Conservation (phyloP, 371 early-diverging fungal genomes). For the Batkoa obscura region DNA sequence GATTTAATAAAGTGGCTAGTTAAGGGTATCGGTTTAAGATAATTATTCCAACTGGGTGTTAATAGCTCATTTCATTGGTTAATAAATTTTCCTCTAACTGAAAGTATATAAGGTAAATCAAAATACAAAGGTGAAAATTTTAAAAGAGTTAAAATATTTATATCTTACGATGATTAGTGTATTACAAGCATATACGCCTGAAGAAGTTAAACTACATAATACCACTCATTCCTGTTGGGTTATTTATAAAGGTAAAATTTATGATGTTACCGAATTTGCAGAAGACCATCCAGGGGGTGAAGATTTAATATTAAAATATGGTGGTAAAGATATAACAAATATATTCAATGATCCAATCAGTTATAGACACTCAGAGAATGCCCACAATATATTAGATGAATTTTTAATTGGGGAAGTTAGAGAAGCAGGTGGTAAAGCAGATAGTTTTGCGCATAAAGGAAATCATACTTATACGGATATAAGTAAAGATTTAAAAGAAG, state of each 20-base stretch:
- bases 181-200: background rate
- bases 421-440: background rate
- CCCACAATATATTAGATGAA: slow-evolving; percentile 67
- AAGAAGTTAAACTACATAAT: slow-evolving; percentile 47
- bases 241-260: slow-evolving; percentile 48
- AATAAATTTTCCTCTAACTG: background rate
- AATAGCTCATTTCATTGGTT: background rate
- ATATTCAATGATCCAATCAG: slow-evolving; percentile 48
- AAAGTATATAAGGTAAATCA: background rate
- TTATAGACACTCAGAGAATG: slow-evolving; percentile 66
- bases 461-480: slow-evolving; percentile 16
- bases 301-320: slow-evolving; percentile 52
- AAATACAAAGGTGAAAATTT: background rate
- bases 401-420: slow-evolving; percentile 48
- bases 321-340: slow-evolving; percentile 43
- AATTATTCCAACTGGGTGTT: background rate
- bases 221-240: slow-evolving; percentile 43
- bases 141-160: too few species aligned
- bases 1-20: too few species aligned
- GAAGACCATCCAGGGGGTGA: slow-evolving; percentile 68
- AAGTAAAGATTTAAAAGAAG: slow-evolving; percentile 22
- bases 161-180: background rate
- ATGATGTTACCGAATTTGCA: slow-evolving; percentile 68
- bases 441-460: background rate
- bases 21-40: too few species aligned